Conservation (phyloP, 2,329 filamentous ascomycete genomes). For the Clarireedia sp. region DNA sequence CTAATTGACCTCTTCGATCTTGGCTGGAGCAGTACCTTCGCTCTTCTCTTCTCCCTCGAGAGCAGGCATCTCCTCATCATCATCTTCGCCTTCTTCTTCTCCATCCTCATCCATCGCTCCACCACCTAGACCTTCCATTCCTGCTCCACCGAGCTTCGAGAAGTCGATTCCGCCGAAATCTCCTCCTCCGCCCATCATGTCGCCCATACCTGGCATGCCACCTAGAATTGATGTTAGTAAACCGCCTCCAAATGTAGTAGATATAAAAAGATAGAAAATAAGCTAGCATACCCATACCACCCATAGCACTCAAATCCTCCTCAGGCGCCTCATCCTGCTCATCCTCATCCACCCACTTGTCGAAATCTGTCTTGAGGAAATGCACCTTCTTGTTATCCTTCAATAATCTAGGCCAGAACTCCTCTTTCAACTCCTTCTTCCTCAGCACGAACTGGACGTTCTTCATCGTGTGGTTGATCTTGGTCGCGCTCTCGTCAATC, state of each 20-base stretch:
- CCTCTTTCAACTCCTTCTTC: constrained; percentile 93
- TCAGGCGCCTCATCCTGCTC: constrained; percentile 88
- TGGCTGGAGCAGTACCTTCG: constrained; percentile 38
- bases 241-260: neutral
- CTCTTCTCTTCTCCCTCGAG: constrained; percentile 57
- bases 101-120: constrained; percentile 40
- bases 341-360: constrained; percentile 57
- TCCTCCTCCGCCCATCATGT: constrained; percentile 41
- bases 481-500: constrained; percentile 78
- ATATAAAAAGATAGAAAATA: neutral
- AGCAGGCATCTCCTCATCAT: constrained; percentile 76
- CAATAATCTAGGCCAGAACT: constrained; percentile 92
- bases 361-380: constrained; percentile 97
- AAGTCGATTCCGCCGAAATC: constrained; percentile 88
- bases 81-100: constrained; percentile 38
- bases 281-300: constrained; percentile 47
- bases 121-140: constrained; percentile 29
- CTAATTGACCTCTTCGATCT: constrained; percentile 30
- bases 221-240: constrained; percentile 1
- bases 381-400: constrained; percentile 86
- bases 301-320: constrained; percentile 61
- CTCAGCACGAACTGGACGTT: constrained; percentile 84
- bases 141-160: constrained; percentile 73
- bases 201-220: constrained; percentile 24
- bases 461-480: constrained; percentile 80